Evolutionary conservation across 768 basidiomycete species (phyloP).

Genomic region (Trametes punicea): DNA sequence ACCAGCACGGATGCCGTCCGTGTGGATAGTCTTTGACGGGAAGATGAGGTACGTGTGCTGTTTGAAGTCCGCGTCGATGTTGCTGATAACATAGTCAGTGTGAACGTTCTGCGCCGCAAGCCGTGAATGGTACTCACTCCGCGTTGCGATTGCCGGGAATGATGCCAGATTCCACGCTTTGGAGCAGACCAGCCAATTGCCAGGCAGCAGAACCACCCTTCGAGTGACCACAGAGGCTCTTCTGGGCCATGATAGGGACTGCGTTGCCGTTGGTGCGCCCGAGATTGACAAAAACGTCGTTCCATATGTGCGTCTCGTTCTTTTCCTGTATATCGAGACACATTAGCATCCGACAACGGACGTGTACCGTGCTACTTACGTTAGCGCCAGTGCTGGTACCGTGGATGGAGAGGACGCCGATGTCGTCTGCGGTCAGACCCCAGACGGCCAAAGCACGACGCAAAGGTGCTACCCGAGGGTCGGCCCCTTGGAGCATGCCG

Average conservation of each 20-base stretch:
- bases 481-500: constrained; percentile 90
- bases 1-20: constrained; percentile 86
- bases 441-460: constrained; percentile 96
- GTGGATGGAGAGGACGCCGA: constrained; percentile 87
- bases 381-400: constrained; percentile 88
- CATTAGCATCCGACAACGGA: constrained; percentile 11
- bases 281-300: constrained; percentile 87
- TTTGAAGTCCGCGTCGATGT: constrained; percentile 90
- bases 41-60: constrained; percentile 90
- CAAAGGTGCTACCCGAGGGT: constrained; percentile 84
- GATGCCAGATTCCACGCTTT: constrained; percentile 80
- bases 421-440: constrained; percentile 91
- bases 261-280: constrained; percentile 92
- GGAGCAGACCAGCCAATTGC: constrained; percentile 91
- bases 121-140: constrained; percentile 59
- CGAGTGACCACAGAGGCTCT: constrained; percentile 94
- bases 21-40: constrained; percentile 95
- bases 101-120: too few relatives aligned
- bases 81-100: constrained; percentile 44
- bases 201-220: constrained; percentile 99
- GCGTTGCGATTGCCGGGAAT: constrained; percentile 95
- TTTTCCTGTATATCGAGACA: constrained; percentile 58
- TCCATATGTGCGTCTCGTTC: constrained; percentile 97
- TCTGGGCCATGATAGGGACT: constrained; percentile 96
- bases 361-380: constrained; percentile 34